Evolutionary conservation across 2,329 filamentous ascomycete genomes (phyloP), one percentile per base, ranked within the genome.

Genomic region (Microsporum canis): DNA sequence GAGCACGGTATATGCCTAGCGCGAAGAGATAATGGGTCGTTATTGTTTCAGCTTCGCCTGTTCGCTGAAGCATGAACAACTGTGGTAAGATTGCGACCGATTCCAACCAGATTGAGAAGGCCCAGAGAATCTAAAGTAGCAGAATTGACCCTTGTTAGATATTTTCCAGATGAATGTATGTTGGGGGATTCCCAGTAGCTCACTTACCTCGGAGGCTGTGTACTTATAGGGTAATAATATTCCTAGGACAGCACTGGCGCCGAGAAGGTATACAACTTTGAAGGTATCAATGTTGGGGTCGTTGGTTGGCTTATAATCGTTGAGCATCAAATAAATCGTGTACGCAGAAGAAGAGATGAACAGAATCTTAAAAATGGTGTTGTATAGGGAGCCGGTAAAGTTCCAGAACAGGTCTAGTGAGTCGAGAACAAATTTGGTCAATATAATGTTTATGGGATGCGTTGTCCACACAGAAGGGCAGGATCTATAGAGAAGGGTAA

Each of bases 41-140:
- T 71, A 99, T 99, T n/a, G 94, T 96, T 78, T 99, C 94, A 8
- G 94, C 95, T 78, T 97, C 92, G 67, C 94, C 95, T 0, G 94
- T 99, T 69, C 94, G 83, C 78, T 99, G 94, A 65, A 99, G 82
- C 89, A 99, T 95, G 77, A 99, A 97, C 59, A 99, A 83, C 78
- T 99, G 94, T 1, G 94, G 94, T 63, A 99, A 82, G 68, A 99
- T 99, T 59, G 94, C 94, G 17, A 99, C 94, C 3, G 88, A 87
- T 78, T 99, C 94, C 36, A 99, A 84, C 94, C 94, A 99, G 74
- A 99, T 96, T 60, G 88, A 95, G 75, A 97, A 99, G 27, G 94
- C 88, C 94, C 94, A 99, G 57, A 95, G 81, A 65, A 99, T 90
- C 84, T 96, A 23, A 49, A 55, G 1, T 51, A 67, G 47, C 6